Evolutionary conservation across 2,329 filamentous ascomycete species (phyloP).

Genomic region (Talaromyces pinophilus): DNA sequence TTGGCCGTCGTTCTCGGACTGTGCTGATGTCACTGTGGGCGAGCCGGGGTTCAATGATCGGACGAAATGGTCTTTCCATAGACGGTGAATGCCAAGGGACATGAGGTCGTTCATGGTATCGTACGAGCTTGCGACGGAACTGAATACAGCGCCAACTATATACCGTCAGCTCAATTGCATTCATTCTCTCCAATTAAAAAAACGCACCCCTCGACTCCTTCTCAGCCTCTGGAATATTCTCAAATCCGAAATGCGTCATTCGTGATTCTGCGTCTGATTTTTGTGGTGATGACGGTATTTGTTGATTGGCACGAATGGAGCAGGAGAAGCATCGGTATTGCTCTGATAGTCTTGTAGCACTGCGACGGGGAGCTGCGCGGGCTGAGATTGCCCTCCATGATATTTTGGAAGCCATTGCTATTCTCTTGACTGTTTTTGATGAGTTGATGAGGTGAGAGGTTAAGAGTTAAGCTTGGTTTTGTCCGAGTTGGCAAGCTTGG

Average conservation of each 20-base stretch:
- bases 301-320: conserved; percentile 42
- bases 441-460: background rate
- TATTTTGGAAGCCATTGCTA: conserved; percentile 37
- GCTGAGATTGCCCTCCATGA: conserved; percentile 41
- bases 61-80: conserved; percentile 98
- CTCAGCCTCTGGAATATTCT: conserved; percentile 76
- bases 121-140: conserved; percentile 90
- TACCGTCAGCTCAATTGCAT: background rate
- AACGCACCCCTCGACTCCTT: conserved; percentile 67
- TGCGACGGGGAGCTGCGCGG: conserved; percentile 33
- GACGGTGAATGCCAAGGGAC: conserved; percentile 92
- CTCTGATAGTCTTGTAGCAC: conserved; percentile 28
- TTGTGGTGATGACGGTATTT: conserved; percentile 28
- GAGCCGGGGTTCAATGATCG: conserved; percentile 82
- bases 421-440: background rate
- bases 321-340: conserved; percentile 56
- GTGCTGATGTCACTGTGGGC: conserved; percentile 38
- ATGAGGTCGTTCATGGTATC: conserved; percentile 99
- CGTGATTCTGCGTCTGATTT: conserved; percentile 50
- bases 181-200: background rate
- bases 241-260: conserved; percentile 87
- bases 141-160: conserved; percentile 82
- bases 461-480: conserved; percentile 4
- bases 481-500: background rate
- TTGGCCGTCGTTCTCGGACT: conserved; percentile 30